Conservation (phyloP, 2,329 filamentous ascomycete species). For the Colletotrichum nymphaeae region DNA sequence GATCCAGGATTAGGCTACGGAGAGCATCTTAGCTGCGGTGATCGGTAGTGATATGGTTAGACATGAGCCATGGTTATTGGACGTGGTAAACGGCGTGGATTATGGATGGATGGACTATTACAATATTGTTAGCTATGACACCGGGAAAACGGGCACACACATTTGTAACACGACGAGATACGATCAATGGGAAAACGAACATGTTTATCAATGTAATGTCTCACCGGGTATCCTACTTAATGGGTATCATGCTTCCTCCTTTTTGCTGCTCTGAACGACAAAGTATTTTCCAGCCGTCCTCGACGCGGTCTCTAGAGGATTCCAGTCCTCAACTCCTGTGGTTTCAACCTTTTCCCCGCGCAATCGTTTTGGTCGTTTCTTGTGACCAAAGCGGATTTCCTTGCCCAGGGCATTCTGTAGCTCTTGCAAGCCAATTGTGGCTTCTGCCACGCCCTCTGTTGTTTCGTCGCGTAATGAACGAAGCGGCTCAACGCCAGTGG, state of each 20-base stretch:
- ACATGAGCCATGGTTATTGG: conserved; percentile 7
- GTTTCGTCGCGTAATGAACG: conserved; percentile 87
- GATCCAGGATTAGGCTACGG: conserved; percentile 37
- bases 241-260: conserved; percentile 38
- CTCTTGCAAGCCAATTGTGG: conserved; percentile 68
- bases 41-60: conserved; percentile 28
- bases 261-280: conserved; percentile 73
- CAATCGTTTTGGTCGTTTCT: conserved; percentile 55
- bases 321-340: conserved; percentile 71
- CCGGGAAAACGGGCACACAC: neutral
- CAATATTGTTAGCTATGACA: conserved; percentile 7
- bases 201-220: conserved; percentile 7
- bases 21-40: conserved; percentile 33
- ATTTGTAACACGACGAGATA: conserved; percentile 3
- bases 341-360: conserved; percentile 49
- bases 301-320: conserved; percentile 74
- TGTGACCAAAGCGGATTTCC: conserved; percentile 72
- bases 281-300: conserved; percentile 80
- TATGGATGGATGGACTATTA: conserved; percentile 5
- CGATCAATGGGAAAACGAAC: conserved; percentile 19
- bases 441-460: conserved; percentile 60
- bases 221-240: conserved; percentile 14
- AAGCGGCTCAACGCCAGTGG: conserved; percentile 77
- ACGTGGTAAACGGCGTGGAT: neutral
- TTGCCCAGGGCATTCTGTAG: conserved; percentile 66